Base-by-base conservation (phyloP, 2,329 filamentous ascomycete genomes). In the Colletotrichum phormii region DNA sequence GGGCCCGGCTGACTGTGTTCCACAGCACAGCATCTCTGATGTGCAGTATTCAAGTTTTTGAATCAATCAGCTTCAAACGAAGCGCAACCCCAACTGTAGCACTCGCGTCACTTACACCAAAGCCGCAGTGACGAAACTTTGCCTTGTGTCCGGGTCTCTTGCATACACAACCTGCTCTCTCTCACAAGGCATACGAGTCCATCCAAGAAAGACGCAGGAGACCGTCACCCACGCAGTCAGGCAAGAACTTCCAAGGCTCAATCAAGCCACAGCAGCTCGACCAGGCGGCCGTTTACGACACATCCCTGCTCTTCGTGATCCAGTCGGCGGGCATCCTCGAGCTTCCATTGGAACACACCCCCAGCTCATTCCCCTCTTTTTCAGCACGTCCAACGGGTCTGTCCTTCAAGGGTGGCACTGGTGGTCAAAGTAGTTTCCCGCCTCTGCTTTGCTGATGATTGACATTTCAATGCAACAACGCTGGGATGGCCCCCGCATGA, bases 261-360 rank as follows among this genome's bases (percentile, higher is more conserved):
- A 53, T n/a, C n/a, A n/a, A n/a, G 46, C 60, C 29, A 35, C 29
- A 53, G 9, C 12, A 29, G 35, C 64, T 33, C 33, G 60, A 15
- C 35, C 37, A n/a, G 33, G 5, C 18, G 42, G 15, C 62, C 22
- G 51, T 29, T 58, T 18, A 24, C 55, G 24, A 24, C 9, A n/a
- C 4, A 42, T 9, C 26, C 13, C 59, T 68, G 31, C 26, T 24
- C 53, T 46, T 55, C 8, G 31, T 29, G 37, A 18, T 67, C 22
- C 31, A n/a, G 33, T 31, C n/a, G 31, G 26, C 35, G 42, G 46
- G n/a, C 49, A 26, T 71, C 8, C 42, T 62, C 42, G 31, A 31
- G 49, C 31, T 58, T n/a, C 49, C 24, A 67, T 67, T 71, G 69
- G 69, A 63, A 63, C 42, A 58, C 22, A 57, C 13, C 64, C 67